Conservation (phyloP, 1,284 basidiomycete species). For the Irpex rosettiformis region DNA sequence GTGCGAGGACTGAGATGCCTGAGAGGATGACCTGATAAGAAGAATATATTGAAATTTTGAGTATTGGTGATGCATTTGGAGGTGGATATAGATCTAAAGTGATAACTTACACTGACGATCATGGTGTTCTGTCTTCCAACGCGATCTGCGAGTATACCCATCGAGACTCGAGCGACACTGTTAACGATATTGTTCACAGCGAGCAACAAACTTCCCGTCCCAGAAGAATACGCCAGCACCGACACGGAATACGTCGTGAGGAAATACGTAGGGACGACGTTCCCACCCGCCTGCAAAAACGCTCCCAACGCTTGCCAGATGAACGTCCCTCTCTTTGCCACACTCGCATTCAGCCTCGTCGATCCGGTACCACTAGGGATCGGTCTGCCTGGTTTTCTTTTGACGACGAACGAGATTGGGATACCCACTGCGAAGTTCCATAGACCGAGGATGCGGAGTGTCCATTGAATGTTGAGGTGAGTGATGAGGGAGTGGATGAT, state of each 20-base stretch:
- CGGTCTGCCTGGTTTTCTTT: slow-evolving; percentile 22
- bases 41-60: neutral
- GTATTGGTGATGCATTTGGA: neutral
- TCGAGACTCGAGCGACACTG: slow-evolving; percentile 37
- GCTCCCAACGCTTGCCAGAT: slow-evolving; percentile 40
- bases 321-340: slow-evolving; percentile 40
- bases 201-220: slow-evolving; percentile 37
- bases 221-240: slow-evolving; percentile 35
- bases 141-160: slow-evolving; percentile 41
- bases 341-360: slow-evolving; percentile 32
- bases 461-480: slow-evolving; percentile 33
- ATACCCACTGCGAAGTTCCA: slow-evolving; percentile 39
- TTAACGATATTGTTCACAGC: slow-evolving; percentile 43
- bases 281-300: slow-evolving; percentile 43
- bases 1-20: slow-evolving; percentile 36
- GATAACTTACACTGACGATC: slow-evolving; percentile 32
- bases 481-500: slow-evolving; percentile 37
- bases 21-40: slow-evolving; percentile 35
- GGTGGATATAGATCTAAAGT: slow-evolving; percentile 7
- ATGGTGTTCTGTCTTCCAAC: slow-evolving; percentile 45
- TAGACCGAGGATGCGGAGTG: slow-evolving; percentile 36
- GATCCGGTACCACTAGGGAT: slow-evolving; percentile 19
- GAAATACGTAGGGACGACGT: slow-evolving; percentile 42
- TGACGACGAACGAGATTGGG: slow-evolving; percentile 34
- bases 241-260: slow-evolving; percentile 40